phyloP scores from a whole-genome alignment of 345 rosid species.

The Noccaea caerulescens region DNA sequence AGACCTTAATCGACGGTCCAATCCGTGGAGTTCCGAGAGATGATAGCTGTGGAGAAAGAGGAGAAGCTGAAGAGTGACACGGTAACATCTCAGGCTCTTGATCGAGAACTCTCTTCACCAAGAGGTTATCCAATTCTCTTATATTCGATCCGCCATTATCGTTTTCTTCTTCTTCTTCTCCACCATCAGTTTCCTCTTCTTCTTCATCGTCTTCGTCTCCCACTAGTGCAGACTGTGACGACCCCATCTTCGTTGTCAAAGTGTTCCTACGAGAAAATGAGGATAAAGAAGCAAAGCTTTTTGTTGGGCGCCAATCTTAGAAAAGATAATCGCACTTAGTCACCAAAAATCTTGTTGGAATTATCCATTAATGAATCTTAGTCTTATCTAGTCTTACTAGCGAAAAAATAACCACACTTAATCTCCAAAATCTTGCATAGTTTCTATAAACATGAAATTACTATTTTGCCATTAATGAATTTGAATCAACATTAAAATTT shows the following conservation, averaged over 20 bases:
- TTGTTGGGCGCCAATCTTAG: too few species aligned
- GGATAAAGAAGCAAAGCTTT: conserved; percentile 11
- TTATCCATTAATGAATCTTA: too few species aligned
- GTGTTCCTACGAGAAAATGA: background rate
- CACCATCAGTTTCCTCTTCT: conserved; percentile 51
- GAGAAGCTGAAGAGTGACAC: conserved; percentile 88
- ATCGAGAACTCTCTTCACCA: conserved; percentile 82
- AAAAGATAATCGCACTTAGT: too few species aligned
- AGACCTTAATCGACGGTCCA: conserved; percentile 89
- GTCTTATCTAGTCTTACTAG: too few species aligned
- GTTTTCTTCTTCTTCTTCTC: conserved; percentile 44
- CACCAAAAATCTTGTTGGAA: too few species aligned
- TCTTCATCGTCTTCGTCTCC: conserved; percentile 56
- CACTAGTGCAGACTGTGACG: conserved; percentile 60
- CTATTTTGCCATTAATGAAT: too few species aligned
- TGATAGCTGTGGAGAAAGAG: conserved; percentile 90
- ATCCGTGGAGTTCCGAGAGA: conserved; percentile 85
- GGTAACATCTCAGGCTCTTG: conserved; percentile 95
- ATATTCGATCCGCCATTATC: conserved; percentile 40
- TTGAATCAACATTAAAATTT: too few species aligned
- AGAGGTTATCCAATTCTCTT: conserved; percentile 46
- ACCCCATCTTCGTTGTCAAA: conserved; percentile 56
- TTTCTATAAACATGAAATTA: too few species aligned
- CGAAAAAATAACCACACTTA: too few species aligned
- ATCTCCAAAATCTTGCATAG: too few species aligned